These are phyloP conservation scores for Cupressus sempervirens DNA, from an alignment of 75 land plant genomes.

Conservation along the genomic window DNA sequence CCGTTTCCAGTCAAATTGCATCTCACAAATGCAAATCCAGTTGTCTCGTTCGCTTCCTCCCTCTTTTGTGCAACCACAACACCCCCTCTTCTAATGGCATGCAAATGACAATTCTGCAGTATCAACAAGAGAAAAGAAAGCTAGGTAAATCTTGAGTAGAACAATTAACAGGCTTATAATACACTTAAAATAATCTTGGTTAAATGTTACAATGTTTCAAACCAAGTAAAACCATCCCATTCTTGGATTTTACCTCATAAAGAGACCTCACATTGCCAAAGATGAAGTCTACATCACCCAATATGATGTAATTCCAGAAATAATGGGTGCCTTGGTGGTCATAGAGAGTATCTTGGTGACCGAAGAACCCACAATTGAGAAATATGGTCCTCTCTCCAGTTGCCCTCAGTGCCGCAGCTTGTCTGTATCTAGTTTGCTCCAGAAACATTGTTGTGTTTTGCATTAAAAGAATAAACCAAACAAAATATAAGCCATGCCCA, in stretches of 20 bases:
- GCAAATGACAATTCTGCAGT: background rate
- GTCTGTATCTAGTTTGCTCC: conserved; percentile 11
- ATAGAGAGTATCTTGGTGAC: conserved; percentile 32
- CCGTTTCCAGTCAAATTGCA: conserved; percentile 31
- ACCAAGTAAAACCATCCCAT: background rate
- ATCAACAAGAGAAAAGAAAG: too few relatives aligned
- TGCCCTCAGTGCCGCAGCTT: conserved; percentile 27
- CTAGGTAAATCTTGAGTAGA: too few relatives aligned
- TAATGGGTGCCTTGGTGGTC: conserved; percentile 31
- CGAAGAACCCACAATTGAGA: conserved; percentile 22
- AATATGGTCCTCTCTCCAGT: conserved; percentile 31
- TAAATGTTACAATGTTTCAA: background rate
- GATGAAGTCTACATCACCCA: conserved; percentile 26
- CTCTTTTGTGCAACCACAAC: conserved; percentile 27
- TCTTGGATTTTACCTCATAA: conserved; percentile 13
- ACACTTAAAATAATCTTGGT: background rate
- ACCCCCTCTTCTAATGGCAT: background rate
- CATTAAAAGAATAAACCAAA: background rate
- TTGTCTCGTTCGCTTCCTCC: conserved; percentile 10
- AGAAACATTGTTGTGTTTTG: background rate
- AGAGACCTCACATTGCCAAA: conserved; percentile 36
- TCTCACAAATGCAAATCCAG: conserved; percentile 37
- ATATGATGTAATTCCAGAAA: conserved; percentile 27
- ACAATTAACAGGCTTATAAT: background rate
- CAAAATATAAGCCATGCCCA: too few relatives aligned